phyloP scores from a whole-genome alignment of 2,329 filamentous ascomycete genomes.

The Apiospora saccharicola region DNA sequence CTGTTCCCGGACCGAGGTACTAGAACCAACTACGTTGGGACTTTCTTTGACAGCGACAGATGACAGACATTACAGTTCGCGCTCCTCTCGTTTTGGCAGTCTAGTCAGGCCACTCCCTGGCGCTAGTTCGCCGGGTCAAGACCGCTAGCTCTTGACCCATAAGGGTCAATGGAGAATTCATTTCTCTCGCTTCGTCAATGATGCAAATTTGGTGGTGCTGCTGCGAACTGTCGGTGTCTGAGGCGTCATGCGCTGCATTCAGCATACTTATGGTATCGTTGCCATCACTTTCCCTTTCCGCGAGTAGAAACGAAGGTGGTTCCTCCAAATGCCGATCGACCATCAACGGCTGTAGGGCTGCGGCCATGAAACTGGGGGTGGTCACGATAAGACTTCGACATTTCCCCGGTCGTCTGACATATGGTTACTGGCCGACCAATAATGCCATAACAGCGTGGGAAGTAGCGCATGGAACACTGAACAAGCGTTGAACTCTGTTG shows the following conservation, averaged over 20 bases:
- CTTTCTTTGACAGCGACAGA: neutral
- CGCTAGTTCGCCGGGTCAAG: neutral
- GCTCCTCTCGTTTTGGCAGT: neutral
- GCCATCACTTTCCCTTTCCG: neutral
- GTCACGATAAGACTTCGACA: neutral
- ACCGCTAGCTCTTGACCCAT: neutral
- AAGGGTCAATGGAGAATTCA: neutral
- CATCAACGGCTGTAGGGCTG: constrained; percentile 5
- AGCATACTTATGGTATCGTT: neutral
- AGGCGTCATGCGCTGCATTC: neutral
- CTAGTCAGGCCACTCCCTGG: neutral
- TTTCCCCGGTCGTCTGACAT: neutral
- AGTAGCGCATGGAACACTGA: neutral
- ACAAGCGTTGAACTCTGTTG: constrained; percentile 15
- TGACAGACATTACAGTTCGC: neutral
- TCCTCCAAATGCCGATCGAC: neutral
- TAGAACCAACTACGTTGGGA: too few species aligned
- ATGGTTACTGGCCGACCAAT: neutral
- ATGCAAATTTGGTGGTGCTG: neutral
- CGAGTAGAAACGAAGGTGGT: neutral
- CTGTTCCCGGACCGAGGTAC: neutral
- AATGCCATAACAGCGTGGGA: neutral
- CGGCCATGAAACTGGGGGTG: constrained; percentile 1
- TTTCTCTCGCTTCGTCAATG: neutral
- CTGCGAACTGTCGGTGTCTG: neutral